Evolutionary conservation across 305 asterid genomes (phyloP).

Genomic region (Fraxinus floribunda): DNA sequence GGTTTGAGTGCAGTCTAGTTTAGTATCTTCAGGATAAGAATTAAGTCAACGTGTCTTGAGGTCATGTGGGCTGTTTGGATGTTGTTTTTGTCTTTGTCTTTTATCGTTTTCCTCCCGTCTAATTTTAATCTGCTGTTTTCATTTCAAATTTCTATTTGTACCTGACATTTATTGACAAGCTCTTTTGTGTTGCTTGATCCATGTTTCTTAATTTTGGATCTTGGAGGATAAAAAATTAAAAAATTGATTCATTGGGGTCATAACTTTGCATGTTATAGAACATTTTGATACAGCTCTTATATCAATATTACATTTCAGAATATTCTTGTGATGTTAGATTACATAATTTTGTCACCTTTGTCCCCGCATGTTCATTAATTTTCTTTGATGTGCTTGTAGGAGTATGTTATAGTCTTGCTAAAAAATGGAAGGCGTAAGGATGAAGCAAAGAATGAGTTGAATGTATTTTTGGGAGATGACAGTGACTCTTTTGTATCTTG

Average conservation of each 20-base stretch:
- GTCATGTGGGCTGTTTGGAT: neutral
- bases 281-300: slow-evolving; percentile 1
- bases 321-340: neutral
- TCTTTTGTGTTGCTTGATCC: neutral
- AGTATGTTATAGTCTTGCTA: slow-evolving; percentile 87
- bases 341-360: neutral
- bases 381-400: slow-evolving; percentile 51
- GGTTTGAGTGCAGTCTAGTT: neutral
- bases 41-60: neutral
- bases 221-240: neutral
- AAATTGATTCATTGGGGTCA: neutral
- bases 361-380: slow-evolving; percentile 19
- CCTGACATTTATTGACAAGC: neutral
- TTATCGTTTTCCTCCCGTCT: neutral
- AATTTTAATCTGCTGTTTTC: slow-evolving; percentile 7
- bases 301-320: slow-evolving; percentile 10
- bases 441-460: slow-evolving; percentile 85
- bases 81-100: neutral
- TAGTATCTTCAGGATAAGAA: neutral
- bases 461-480: slow-evolving; percentile 92
- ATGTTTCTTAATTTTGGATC: neutral
- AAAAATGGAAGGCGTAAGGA: slow-evolving; percentile 92
- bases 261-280: slow-evolving; percentile 4
- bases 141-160: neutral
- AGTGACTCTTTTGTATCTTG: slow-evolving; percentile 60